These are phyloP conservation scores for Pugionium cornutum DNA, from an alignment of 345 rosid species.

Conservation along the genomic window DNA sequence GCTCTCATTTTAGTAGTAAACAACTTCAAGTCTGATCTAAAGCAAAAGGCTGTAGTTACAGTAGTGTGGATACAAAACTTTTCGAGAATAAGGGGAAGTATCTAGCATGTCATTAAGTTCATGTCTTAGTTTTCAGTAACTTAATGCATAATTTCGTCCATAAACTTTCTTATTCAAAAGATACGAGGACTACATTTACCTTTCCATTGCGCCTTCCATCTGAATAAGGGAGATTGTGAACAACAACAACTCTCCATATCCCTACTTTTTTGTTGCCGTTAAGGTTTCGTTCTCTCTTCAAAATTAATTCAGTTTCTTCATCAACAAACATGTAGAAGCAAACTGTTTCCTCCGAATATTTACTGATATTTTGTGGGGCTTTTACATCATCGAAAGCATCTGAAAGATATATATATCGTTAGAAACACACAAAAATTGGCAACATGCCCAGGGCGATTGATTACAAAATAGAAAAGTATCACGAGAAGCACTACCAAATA, in stretches of 20 bases:
- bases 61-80: not conserved
- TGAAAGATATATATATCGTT: constrained; percentile 15
- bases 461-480: not conserved
- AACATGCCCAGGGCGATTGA: no score
- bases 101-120: constrained; percentile 17
- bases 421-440: no score
- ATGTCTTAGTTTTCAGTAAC: constrained; percentile 2
- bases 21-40: constrained; percentile 3
- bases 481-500: constrained; percentile 59
- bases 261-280: constrained; percentile 58
- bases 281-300: constrained; percentile 52
- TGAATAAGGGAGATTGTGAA: constrained; percentile 68
- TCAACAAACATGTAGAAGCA: constrained; percentile 90
- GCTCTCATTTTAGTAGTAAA: not conserved
- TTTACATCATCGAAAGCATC: constrained; percentile 80
- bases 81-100: not conserved
- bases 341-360: constrained; percentile 61
- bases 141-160: not conserved
- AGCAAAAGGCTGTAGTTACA: constrained; percentile 7
- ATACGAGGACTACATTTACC: constrained; percentile 37
- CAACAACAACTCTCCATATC: constrained; percentile 78
- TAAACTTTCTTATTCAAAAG: not conserved
- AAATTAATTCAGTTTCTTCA: constrained; percentile 70
- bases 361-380: constrained; percentile 70
- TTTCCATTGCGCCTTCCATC: constrained; percentile 90